phyloP scores from a whole-genome alignment of 306 rosid species.

The Chamaecrista fasciculata region DNA sequence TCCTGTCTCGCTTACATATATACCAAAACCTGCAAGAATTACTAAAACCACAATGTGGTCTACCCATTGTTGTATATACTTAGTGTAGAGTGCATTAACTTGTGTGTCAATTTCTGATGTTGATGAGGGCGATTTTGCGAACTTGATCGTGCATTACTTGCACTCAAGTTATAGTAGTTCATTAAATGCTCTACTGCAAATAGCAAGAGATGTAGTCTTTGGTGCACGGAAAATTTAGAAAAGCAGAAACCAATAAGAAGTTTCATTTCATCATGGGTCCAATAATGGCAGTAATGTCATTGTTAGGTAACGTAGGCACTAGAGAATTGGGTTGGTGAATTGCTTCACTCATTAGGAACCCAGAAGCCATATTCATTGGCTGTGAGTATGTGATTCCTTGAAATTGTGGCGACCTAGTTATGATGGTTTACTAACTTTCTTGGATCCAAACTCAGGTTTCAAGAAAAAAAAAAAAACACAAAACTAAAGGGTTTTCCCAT shows the following conservation, averaged over 20 bases:
- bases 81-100: not conserved
- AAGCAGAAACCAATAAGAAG: slow-evolving; percentile 4
- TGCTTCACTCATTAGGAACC: slow-evolving; percentile 36
- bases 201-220: not conserved
- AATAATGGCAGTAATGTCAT: slow-evolving; percentile 12
- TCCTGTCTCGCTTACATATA: not conserved
- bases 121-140: not conserved
- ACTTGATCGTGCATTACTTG: not conserved
- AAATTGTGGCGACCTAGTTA: slow-evolving; percentile 30
- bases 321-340: slow-evolving; percentile 40
- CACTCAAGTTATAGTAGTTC: not conserved
- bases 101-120: not conserved
- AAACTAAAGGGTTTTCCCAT: no score
- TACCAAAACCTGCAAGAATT: not conserved
- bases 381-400: slow-evolving; percentile 33
- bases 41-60: not conserved
- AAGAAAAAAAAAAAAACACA: no score
- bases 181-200: slow-evolving; percentile 30
- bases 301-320: slow-evolving; percentile 34
- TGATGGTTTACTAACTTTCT: no score
- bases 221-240: slow-evolving; percentile 11
- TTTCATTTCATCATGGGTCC: slow-evolving; percentile 6
- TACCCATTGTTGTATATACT: not conserved
- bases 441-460: not conserved
- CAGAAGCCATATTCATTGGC: slow-evolving; percentile 8